These are phyloP conservation scores for Cokeromyces recurvatus DNA, from an alignment of 371 early-diverging fungal species.

Conservation along the genomic window DNA sequence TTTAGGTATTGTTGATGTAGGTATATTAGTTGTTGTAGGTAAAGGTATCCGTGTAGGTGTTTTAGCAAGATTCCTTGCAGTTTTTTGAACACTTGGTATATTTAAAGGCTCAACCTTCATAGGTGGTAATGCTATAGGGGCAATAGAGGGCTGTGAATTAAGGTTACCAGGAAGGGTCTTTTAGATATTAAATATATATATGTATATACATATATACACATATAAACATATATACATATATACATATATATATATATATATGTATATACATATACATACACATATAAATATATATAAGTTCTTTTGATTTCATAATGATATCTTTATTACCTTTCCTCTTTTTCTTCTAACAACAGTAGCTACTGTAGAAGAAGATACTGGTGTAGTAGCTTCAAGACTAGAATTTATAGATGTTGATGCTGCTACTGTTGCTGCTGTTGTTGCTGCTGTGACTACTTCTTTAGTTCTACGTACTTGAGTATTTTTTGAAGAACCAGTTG, in stretches of 20 bases:
- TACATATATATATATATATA: too few relatives aligned
- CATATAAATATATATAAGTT: background rate
- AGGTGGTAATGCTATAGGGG: slow-evolving; percentile 39
- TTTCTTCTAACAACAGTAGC: slow-evolving; percentile 17
- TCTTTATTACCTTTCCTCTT: slow-evolving; percentile 41
- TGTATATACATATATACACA: too few relatives aligned
- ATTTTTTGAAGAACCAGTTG: too few relatives aligned
- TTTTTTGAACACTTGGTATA: slow-evolving; percentile 8
- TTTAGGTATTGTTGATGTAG: background rate
- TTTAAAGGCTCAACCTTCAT: slow-evolving; percentile 43
- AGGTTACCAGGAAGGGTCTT: slow-evolving; percentile 46
- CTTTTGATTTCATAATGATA: slow-evolving; percentile 1
- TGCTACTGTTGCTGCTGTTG: background rate
- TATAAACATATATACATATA: too few relatives aligned
- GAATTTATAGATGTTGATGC: background rate
- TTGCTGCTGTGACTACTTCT: background rate
- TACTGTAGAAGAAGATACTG: too few relatives aligned
- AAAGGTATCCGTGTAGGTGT: slow-evolving; percentile 26
- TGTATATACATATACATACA: too few relatives aligned
- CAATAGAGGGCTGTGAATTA: slow-evolving; percentile 29
- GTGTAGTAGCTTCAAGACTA: too few relatives aligned
- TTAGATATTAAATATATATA: too few relatives aligned
- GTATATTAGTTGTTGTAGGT: slow-evolving; percentile 3
- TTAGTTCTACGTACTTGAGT: too few relatives aligned
- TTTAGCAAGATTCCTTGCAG: slow-evolving; percentile 3